Conservation (phyloP, 2,329 filamentous ascomycete genomes). For the Hypomyces rosellus region DNA sequence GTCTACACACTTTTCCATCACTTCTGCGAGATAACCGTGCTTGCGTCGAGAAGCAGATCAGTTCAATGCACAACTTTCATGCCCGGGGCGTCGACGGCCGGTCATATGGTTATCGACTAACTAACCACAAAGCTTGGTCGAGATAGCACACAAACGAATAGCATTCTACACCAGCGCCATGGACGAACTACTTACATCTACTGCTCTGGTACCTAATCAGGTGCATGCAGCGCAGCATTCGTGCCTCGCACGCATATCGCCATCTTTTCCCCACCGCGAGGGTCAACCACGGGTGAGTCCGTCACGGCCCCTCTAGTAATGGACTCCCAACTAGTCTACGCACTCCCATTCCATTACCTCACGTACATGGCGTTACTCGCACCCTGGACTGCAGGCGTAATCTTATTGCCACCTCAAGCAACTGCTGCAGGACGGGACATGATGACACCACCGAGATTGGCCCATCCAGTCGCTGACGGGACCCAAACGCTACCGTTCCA, state of each 20-base stretch:
- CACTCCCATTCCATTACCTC: conserved; percentile 5
- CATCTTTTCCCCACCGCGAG: conserved; percentile 1
- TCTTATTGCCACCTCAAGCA: background rate
- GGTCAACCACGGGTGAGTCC: conserved; percentile 5
- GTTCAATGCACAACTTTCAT: too few relatives aligned
- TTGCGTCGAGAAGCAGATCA: too few relatives aligned
- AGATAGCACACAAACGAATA: too few relatives aligned
- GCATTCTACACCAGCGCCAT: too few relatives aligned
- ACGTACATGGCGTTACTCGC: conserved; percentile 3
- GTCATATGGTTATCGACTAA: too few relatives aligned
- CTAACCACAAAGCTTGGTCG: too few relatives aligned
- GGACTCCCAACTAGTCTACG: conserved; percentile 5
- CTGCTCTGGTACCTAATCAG: conserved; percentile 6
- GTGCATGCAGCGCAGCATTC: conserved; percentile 6
- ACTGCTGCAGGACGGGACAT: conserved; percentile 6
- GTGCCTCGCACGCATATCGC: conserved; percentile 4
- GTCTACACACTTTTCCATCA: too few relatives aligned
- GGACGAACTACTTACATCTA: too few relatives aligned
- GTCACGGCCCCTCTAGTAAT: conserved; percentile 7
- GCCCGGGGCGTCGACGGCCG: too few relatives aligned
- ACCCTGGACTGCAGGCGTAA: conserved; percentile 3
- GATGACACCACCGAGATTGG: conserved; percentile 14
- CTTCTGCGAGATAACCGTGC: too few relatives aligned
- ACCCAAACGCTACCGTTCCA: conserved; percentile 7
- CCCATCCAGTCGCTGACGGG: conserved; percentile 13